Percentiles rank a stretch among this genome's conserved stretches.
Conservation (phyloP, 2,329 filamentous ascomycete species). For the Zymoseptoria ardabiliae region DNA sequence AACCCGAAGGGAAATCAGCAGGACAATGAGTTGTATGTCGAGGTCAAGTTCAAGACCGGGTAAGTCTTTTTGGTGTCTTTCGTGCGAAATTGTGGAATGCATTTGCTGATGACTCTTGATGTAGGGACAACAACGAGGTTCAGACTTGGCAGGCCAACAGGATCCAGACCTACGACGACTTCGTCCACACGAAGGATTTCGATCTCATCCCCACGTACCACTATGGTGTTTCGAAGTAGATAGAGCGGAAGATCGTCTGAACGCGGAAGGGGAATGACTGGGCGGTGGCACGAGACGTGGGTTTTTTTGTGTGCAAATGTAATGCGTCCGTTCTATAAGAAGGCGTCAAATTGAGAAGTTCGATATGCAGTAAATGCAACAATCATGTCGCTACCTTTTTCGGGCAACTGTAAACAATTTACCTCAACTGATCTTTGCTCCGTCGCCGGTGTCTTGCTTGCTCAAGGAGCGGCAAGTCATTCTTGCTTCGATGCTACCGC, state of each 20-base stretch:
- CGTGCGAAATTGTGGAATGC: neutral
- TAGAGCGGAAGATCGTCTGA: neutral
- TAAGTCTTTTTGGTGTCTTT: neutral
- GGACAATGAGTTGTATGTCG: neutral
- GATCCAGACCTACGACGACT: neutral
- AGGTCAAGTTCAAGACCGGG: neutral
- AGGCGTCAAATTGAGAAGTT: neutral
- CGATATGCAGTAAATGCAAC: no score
- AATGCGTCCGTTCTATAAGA: neutral
- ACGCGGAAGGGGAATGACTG: neutral
- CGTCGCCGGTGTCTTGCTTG: no score
- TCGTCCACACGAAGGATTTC: neutral
- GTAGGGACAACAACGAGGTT: neutral
- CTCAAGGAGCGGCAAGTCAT: no score
- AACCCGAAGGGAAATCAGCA: neutral
- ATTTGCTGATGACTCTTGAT: neutral
- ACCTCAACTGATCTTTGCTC: no score
- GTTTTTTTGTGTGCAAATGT: neutral
- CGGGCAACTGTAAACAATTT: no score
- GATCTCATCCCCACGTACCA: neutral
- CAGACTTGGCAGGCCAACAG: neutral
- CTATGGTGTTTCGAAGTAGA: neutral
- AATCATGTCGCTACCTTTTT: no score
- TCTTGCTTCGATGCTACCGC: no score
- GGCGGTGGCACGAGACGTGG: neutral